These are phyloP conservation scores for Botrytis deweyae DNA, from an alignment of 2,329 filamentous ascomycete genomes.

Conservation along the genomic window DNA sequence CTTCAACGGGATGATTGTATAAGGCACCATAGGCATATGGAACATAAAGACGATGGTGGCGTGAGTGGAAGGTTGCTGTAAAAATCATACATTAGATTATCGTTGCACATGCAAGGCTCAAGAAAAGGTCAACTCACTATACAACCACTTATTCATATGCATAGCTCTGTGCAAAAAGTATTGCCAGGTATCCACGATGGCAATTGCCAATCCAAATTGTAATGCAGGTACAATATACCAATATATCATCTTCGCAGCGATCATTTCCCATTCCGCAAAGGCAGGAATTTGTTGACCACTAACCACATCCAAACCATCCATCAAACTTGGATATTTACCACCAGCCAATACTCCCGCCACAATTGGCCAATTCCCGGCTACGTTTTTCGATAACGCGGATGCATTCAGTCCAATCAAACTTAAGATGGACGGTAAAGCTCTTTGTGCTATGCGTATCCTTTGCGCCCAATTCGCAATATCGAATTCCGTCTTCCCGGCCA, in stretches of 20 bases:
- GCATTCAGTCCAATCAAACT: slow-evolving; percentile 75
- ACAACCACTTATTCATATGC: slow-evolving; percentile 97
- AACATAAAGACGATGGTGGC: slow-evolving; percentile 95
- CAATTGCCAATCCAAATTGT: slow-evolving; percentile 73
- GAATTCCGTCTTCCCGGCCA: slow-evolving; percentile 75
- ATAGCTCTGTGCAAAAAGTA: slow-evolving; percentile 96
- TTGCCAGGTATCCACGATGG: slow-evolving; percentile 92
- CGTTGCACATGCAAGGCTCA: background rate
- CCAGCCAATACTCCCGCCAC: slow-evolving; percentile 75
- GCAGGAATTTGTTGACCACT: slow-evolving; percentile 59
- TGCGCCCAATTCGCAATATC: slow-evolving; percentile 89
- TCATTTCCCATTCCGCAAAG: slow-evolving; percentile 82
- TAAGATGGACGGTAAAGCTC: slow-evolving; percentile 71
- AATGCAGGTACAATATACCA: slow-evolving; percentile 71
- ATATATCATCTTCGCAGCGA: slow-evolving; percentile 74
- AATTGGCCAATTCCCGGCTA: slow-evolving; percentile 68
- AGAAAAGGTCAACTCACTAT: slow-evolving; percentile 61
- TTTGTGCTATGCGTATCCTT: slow-evolving; percentile 74
- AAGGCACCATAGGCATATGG: slow-evolving; percentile 96
- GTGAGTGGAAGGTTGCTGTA: slow-evolving; percentile 82
- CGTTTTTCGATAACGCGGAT: slow-evolving; percentile 69
- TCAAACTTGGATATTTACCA: slow-evolving; percentile 74
- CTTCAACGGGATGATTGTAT: slow-evolving; percentile 95
- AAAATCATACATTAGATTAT: slow-evolving; percentile 24
- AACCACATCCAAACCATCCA: slow-evolving; percentile 54